Percentiles rank a stretch among this genome's conserved stretches.
phyloP scores from a whole-genome alignment of 176 grass and related monocot species.

The Cymbopogon citratus region DNA sequence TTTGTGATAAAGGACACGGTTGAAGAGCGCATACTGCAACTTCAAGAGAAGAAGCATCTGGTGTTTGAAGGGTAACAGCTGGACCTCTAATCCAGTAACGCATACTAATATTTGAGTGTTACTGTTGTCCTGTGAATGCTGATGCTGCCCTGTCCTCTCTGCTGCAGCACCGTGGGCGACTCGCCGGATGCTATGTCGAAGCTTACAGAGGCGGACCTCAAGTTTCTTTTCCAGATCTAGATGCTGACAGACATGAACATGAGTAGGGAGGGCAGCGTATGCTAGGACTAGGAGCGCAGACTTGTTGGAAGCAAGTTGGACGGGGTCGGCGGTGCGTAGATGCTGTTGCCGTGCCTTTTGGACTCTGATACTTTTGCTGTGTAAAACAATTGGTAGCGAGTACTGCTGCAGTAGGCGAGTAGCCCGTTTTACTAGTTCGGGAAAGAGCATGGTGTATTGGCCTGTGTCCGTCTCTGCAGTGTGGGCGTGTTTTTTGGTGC shows the following conservation, averaged over 20 bases:
- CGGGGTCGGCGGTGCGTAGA: neutral
- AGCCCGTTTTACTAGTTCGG: neutral
- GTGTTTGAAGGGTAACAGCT: conserved; percentile 79
- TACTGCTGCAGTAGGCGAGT: neutral
- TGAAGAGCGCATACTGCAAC: conserved; percentile 78
- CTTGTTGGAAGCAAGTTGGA: neutral
- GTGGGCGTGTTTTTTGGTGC: neutral
- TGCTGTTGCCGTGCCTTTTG: neutral
- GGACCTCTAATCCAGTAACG: neutral
- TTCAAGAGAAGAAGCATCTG: conserved; percentile 88
- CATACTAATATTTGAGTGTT: neutral
- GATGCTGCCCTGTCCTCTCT: neutral
- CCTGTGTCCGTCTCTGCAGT: neutral
- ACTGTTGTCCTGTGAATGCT: neutral
- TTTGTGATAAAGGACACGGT: conserved; percentile 77
- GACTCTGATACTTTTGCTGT: neutral
- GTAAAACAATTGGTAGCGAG: neutral
- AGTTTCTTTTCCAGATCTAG: conserved; percentile 73
- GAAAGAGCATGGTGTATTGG: neutral
- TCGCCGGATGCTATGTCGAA: conserved; percentile 72
- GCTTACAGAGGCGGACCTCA: conserved; percentile 68
- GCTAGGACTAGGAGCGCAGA: neutral
- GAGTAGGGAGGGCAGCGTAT: neutral
- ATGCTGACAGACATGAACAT: neutral
- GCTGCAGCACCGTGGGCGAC: conserved; percentile 62